Conservation (phyloP, 768 basidiomycete genomes). For the Lactarius trivialis region DNA sequence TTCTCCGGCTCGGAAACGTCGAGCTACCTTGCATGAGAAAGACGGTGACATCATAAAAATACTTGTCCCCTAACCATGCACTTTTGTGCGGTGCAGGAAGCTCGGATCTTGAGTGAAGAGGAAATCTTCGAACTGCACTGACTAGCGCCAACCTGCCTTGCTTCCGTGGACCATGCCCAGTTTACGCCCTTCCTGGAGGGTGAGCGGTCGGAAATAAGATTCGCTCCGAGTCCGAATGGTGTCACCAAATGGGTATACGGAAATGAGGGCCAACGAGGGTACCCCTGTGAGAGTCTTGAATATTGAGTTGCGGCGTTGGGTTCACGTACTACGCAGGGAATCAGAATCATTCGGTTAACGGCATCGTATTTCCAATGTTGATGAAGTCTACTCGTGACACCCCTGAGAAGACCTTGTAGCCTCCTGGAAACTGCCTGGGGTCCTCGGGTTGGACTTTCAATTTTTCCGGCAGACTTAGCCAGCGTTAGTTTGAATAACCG, state of each 20-base stretch:
- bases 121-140: background rate
- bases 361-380: slow-evolving; percentile 10
- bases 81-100: background rate
- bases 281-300: slow-evolving; percentile 8
- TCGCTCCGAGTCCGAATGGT: background rate
- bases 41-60: slow-evolving; percentile 1
- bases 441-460: background rate
- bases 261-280: background rate
- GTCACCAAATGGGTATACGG: slow-evolving; percentile 1
- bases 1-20: background rate
- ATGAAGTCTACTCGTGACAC: slow-evolving; percentile 5
- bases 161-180: background rate
- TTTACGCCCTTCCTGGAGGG: background rate
- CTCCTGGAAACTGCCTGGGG: background rate
- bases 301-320: background rate
- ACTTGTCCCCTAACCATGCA: background rate
- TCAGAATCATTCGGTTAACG: slow-evolving; percentile 1
- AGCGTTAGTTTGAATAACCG: background rate
- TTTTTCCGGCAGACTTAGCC: background rate
- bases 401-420: background rate
- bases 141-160: background rate
- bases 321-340: background rate
- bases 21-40: background rate
- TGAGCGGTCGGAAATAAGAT: slow-evolving; percentile 1
- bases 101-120: background rate